Conservation (phyloP, 2,329 filamentous ascomycete species). For the Fonsecaea nubica region DNA sequence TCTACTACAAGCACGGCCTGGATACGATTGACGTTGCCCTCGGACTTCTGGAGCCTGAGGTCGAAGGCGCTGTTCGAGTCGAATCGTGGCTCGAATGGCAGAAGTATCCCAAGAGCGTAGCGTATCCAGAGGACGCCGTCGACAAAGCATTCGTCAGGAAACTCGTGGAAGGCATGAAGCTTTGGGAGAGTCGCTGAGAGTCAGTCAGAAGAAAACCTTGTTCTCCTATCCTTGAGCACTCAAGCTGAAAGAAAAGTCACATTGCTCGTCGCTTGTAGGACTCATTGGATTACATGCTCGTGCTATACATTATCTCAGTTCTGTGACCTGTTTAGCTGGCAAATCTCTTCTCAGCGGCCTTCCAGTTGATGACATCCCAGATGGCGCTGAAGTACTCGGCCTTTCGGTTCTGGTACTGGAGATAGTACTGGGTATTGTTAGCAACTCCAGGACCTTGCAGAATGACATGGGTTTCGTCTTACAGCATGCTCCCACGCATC, state of each 20-base stretch:
- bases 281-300: slow-evolving; percentile 7
- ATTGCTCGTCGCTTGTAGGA: slow-evolving; percentile 13
- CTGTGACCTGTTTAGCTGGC: slow-evolving; percentile 23
- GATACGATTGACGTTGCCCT: slow-evolving; percentile 30
- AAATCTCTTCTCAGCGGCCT: slow-evolving; percentile 78
- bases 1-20: slow-evolving; percentile 29
- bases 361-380: slow-evolving; percentile 97
- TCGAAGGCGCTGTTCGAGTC: slow-evolving; percentile 23
- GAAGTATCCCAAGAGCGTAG: slow-evolving; percentile 21
- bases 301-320: slow-evolving; percentile 19
- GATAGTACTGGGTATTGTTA: slow-evolving; percentile 50
- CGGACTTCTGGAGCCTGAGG: slow-evolving; percentile 28
- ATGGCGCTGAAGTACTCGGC: slow-evolving; percentile 92
- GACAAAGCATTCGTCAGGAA: slow-evolving; percentile 28
- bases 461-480: slow-evolving; percentile 17
- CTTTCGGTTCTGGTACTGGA: slow-evolving; percentile 97
- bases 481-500: slow-evolving; percentile 92
- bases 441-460: background rate
- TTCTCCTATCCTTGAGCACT: background rate
- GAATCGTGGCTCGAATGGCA: slow-evolving; percentile 35
- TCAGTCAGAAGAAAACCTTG: background rate
- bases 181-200: slow-evolving; percentile 3
- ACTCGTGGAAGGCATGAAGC: slow-evolving; percentile 28
- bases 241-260: slow-evolving; percentile 8
- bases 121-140: slow-evolving; percentile 30